A percentile compares a stretch with the other conserved stretches of the same genome.
Evolutionary conservation across 192 early-diverging fungal genomes (phyloP).

Genomic region (Entophlyctis luteolus): DNA sequence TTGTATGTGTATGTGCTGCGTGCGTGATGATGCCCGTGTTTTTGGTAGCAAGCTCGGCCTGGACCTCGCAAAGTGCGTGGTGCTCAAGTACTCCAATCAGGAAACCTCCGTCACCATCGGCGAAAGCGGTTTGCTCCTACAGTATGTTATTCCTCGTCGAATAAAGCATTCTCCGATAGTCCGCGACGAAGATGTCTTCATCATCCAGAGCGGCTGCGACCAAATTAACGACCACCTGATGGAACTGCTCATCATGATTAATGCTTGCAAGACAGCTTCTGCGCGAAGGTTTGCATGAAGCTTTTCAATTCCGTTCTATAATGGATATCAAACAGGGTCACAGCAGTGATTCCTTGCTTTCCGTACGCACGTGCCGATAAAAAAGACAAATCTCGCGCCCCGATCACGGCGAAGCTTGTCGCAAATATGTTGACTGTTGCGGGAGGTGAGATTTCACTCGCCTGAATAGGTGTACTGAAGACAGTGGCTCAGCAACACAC

Average conservation of each 20-base stretch:
- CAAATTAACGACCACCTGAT: slow-evolving; percentile 97
- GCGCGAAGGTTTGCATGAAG: slow-evolving; percentile 40
- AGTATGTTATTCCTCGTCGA: too few relatives aligned
- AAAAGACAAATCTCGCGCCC: slow-evolving; percentile 90
- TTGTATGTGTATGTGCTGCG: too few relatives aligned
- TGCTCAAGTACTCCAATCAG: slow-evolving; percentile 96
- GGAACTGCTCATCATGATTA: slow-evolving; percentile 97
- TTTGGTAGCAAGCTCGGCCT: slow-evolving; percentile 85
- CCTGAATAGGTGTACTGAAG: too few relatives aligned
- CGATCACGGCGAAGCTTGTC: slow-evolving; percentile 91
- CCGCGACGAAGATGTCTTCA: slow-evolving; percentile 95
- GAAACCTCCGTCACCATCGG: slow-evolving; percentile 92
- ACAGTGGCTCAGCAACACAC: slow-evolving; percentile 84
- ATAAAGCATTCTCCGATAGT: too few relatives aligned
- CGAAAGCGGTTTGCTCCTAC: slow-evolving; percentile 53
- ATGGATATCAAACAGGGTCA: slow-evolving; percentile 49
- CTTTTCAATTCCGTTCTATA: not conserved
- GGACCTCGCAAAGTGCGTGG: slow-evolving; percentile 85
- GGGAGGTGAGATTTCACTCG: slow-evolving; percentile 43
- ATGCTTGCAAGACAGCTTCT: slow-evolving; percentile 92
- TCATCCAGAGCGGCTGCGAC: slow-evolving; percentile 93
- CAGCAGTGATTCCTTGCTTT: slow-evolving; percentile 93
- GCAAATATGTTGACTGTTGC: slow-evolving; percentile 96
- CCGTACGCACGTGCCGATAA: slow-evolving; percentile 86
- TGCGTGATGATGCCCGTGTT: too few relatives aligned